A percentile compares a stretch with the other conserved stretches of the same genome.
Evolutionary conservation across 257 asterid genomes (phyloP).

Genomic region (Sherardia arvensis): DNA sequence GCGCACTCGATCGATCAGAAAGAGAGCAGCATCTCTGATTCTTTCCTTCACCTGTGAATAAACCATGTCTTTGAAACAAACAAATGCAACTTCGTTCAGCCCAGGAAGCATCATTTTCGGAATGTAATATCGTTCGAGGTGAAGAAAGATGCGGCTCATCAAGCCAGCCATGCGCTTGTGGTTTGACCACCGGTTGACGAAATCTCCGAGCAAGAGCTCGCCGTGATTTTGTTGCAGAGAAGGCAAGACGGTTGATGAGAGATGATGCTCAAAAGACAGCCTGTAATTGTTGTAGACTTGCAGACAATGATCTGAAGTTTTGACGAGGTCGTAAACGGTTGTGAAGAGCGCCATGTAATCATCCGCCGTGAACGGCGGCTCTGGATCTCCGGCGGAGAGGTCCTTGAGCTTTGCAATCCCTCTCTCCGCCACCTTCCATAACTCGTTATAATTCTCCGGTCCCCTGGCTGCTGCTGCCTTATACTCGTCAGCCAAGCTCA

Average conservation of each 20-base stretch:
- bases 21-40: conserved; percentile 17
- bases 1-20: background rate
- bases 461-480: background rate
- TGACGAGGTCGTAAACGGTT: conserved; percentile 88
- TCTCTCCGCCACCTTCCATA: conserved; percentile 80
- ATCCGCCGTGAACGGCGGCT: conserved; percentile 78
- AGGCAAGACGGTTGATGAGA: conserved; percentile 56
- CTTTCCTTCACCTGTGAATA: conserved; percentile 60
- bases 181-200: conserved; percentile 78
- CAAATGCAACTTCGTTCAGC: conserved; percentile 78
- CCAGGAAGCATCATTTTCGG: conserved; percentile 76
- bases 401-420: conserved; percentile 76
- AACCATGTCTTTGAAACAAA: conserved; percentile 86
- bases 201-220: conserved; percentile 87
- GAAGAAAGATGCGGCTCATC: conserved; percentile 77
- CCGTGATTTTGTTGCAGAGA: conserved; percentile 75
- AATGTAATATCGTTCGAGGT: conserved; percentile 86
- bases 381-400: conserved; percentile 67
- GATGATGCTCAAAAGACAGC: conserved; percentile 68
- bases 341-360: conserved; percentile 88
- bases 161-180: conserved; percentile 95
- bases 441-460: conserved; percentile 65
- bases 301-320: conserved; percentile 73
- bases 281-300: conserved; percentile 75
- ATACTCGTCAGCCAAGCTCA: background rate